Conservation (phyloP, 192 early-diverging fungal species). For the Coemansia sp. region DNA sequence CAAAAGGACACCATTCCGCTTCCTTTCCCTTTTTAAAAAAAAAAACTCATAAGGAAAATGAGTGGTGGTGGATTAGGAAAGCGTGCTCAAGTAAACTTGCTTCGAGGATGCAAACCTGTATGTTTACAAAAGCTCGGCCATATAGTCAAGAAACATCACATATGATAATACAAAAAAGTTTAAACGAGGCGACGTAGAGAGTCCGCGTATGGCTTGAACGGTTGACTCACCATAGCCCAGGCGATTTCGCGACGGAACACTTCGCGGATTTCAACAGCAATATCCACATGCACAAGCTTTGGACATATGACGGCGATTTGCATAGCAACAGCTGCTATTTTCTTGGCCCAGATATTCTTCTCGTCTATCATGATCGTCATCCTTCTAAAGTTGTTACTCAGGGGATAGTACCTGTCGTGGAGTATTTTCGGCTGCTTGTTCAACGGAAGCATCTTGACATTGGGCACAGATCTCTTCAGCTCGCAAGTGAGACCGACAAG, state of each 20-base stretch:
- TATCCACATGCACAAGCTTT: not conserved
- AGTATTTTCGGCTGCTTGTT: not conserved
- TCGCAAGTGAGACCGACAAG: not conserved
- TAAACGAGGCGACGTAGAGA: not conserved
- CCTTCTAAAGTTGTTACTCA: conserved; percentile 1
- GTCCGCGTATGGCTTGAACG: conserved; percentile 1
- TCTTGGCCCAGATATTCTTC: not conserved
- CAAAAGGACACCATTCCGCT: too few relatives aligned
- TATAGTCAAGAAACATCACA: too few relatives aligned
- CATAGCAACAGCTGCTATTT: not conserved
- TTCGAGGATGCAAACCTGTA: too few relatives aligned
- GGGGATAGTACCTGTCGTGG: not conserved
- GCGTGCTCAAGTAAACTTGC: too few relatives aligned
- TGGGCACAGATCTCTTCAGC: not conserved
- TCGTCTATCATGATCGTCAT: not conserved
- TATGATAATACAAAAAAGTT: not conserved
- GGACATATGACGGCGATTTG: not conserved
- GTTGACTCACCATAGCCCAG: not conserved
- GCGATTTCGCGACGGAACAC: not conserved
- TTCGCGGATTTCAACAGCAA: not conserved
- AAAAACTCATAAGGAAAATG: too few relatives aligned
- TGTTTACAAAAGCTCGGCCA: too few relatives aligned
- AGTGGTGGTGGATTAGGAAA: too few relatives aligned
- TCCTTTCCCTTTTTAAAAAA: too few relatives aligned
- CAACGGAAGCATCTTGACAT: not conserved